phyloP scores from a whole-genome alignment of 2,329 filamentous ascomycete species.

The Phialophora expanda region DNA sequence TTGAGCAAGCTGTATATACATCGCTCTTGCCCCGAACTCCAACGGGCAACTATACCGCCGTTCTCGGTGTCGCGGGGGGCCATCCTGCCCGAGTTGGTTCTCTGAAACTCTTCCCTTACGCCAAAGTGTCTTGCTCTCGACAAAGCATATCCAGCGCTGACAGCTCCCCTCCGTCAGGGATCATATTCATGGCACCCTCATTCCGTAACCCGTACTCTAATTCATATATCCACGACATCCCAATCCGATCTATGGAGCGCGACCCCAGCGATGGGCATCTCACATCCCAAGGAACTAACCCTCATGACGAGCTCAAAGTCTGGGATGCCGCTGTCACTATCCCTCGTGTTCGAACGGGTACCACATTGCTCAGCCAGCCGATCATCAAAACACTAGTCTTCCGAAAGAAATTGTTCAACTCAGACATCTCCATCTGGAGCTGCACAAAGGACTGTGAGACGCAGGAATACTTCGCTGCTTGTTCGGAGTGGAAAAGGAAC shows the following conservation, averaged over 20 bases:
- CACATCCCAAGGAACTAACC: background rate
- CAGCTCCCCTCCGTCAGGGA: no score
- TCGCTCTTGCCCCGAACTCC: background rate
- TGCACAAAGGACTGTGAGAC: background rate
- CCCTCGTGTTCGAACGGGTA: background rate
- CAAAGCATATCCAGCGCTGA: background rate
- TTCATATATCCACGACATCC: background rate
- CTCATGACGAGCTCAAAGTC: background rate
- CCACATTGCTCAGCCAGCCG: background rate
- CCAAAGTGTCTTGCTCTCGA: background rate
- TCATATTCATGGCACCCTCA: background rate
- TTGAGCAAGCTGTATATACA: background rate
- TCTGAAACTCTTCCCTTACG: background rate
- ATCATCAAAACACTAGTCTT: conserved; percentile 11
- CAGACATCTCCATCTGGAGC: conserved; percentile 14
- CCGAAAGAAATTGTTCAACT: conserved; percentile 6
- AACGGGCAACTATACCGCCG: background rate
- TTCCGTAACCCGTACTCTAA: background rate
- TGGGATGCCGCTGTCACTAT: background rate
- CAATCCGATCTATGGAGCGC: background rate
- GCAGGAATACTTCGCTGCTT: conserved; percentile 12
- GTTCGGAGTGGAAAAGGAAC: conserved; percentile 2
- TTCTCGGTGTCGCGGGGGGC: background rate
- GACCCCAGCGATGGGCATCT: background rate
- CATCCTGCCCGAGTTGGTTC: background rate